Evolutionary conservation across 768 basidiomycete species (phyloP).

Genomic region (Amanita jacksonii): DNA sequence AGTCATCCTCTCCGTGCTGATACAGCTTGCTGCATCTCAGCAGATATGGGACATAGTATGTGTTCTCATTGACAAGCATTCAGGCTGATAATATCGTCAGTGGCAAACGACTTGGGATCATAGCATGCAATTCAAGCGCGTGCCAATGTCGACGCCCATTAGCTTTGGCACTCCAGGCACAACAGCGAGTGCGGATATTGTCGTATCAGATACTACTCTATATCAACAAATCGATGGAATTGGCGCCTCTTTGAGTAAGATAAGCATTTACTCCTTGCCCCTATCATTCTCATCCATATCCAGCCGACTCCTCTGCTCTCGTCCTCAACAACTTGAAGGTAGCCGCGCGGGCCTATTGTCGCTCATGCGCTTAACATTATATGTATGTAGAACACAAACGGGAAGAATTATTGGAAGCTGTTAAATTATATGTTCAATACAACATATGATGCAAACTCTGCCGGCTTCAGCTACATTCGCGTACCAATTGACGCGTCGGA

Average conservation of each 20-base stretch:
- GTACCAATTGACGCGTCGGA: conserved; percentile 67
- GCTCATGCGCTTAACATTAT: too few species aligned
- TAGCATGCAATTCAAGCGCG: conserved; percentile 40
- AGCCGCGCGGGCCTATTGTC: conserved; percentile 4
- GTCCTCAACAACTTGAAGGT: conserved; percentile 61
- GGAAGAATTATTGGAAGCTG: conserved; percentile 47
- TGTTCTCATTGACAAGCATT: neutral
- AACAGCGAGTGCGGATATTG: conserved; percentile 52
- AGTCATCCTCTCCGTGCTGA: too few species aligned
- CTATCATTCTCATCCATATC: neutral
- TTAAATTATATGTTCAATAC: conserved; percentile 53
- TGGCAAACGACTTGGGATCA: conserved; percentile 55
- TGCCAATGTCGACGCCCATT: conserved; percentile 37
- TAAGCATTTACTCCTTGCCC: neutral
- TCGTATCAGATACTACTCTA: conserved; percentile 40
- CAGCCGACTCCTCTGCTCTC: conserved; percentile 66
- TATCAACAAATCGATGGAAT: conserved; percentile 62
- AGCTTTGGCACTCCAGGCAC: conserved; percentile 50
- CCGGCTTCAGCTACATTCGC: conserved; percentile 62
- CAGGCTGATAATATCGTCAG: conserved; percentile 19
- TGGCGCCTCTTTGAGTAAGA: conserved; percentile 53
- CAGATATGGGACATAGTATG: conserved; percentile 1
- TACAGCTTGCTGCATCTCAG: neutral
- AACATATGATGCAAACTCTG: conserved; percentile 48
- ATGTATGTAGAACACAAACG: conserved; percentile 46